A percentile compares a stretch with the other conserved stretches of the same genome.
Evolutionary conservation across 495 filamentous ascomycete genomes (phyloP).

Genomic region (Hypomontagnella monticulosa): DNA sequence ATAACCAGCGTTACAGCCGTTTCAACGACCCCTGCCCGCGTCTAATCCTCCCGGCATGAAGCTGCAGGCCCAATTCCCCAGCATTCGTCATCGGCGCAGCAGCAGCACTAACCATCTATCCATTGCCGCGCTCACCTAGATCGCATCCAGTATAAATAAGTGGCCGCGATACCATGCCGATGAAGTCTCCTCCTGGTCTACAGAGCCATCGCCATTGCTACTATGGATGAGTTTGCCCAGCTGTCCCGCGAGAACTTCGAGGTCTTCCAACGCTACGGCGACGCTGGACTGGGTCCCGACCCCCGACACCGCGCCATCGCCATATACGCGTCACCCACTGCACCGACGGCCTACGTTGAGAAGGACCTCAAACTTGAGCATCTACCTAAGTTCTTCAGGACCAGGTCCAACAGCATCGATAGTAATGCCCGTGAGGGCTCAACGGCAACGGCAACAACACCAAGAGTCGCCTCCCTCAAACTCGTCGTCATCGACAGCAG

Average conservation of each 20-base stretch:
- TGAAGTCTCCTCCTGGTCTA: conserved; percentile 21
- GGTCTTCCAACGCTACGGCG: conserved; percentile 34
- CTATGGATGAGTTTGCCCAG: conserved; percentile 39
- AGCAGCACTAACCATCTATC: neutral
- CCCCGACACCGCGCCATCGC: conserved; percentile 26
- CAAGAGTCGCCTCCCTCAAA: conserved; percentile 17
- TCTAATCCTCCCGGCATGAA: neutral
- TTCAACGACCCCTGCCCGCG: neutral
- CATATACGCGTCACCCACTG: conserved; percentile 10
- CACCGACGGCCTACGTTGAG: conserved; percentile 24
- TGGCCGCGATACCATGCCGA: conserved; percentile 6
- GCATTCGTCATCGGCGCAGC: neutral
- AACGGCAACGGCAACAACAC: neutral
- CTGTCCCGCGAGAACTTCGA: conserved; percentile 39
- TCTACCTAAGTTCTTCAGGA: conserved; percentile 24
- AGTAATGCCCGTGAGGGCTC: neutral
- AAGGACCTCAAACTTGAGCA: conserved; percentile 20
- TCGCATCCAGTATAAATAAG: neutral
- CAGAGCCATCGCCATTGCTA: conserved; percentile 5
- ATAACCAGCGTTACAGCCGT: neutral
- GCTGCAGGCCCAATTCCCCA: neutral
- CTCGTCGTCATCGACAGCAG: conserved; percentile 31
- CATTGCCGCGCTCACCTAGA: neutral
- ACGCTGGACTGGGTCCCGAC: conserved; percentile 25
- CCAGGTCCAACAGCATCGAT: neutral